Evolutionary conservation across 2,329 filamentous ascomycete genomes (phyloP).

Genomic region (Pseudomassariella vexata): DNA sequence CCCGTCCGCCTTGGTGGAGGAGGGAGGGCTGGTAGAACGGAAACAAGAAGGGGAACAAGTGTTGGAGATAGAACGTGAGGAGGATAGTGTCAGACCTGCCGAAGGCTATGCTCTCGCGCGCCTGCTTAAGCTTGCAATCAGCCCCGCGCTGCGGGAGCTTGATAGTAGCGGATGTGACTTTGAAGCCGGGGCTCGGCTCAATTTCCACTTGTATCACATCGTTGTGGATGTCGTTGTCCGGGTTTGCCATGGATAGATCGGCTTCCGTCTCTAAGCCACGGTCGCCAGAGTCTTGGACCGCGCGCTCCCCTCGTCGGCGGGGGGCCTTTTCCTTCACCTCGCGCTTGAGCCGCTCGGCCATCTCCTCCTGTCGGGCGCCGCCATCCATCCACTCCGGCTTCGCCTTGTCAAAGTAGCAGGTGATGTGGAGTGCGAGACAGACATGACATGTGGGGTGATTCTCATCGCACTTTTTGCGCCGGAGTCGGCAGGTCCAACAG

Average conservation of each 20-base stretch:
- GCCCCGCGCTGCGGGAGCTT: conserved; percentile 1
- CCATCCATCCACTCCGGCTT: conserved; percentile 33
- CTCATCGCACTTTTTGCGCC: conserved; percentile 38
- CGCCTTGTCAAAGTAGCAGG: conserved; percentile 28
- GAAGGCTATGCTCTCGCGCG: conserved; percentile 4
- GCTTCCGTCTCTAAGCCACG: neutral
- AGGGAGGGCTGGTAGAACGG: conserved; percentile 18
- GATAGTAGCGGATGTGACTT: no score
- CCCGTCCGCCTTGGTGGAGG: conserved; percentile 12
- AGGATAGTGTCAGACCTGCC: conserved; percentile 12
- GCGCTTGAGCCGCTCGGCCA: conserved; percentile 21
- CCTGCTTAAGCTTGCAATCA: conserved; percentile 5
- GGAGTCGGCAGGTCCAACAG: conserved; percentile 36
- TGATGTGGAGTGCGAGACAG: conserved; percentile 30
- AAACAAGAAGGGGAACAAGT: conserved; percentile 18
- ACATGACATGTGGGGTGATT: conserved; percentile 27
- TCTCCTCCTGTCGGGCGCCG: conserved; percentile 25
- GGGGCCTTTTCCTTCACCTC: conserved; percentile 14
- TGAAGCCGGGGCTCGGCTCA: no score
- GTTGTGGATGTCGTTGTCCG: no score
- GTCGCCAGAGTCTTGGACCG: neutral
- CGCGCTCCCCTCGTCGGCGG: conserved; percentile 6
- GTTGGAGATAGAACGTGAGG: conserved; percentile 18
- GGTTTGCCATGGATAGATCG: neutral
- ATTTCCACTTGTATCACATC: no score